Conservation (phyloP, 345 rosid genomes). For the Camelina sativa region DNA sequence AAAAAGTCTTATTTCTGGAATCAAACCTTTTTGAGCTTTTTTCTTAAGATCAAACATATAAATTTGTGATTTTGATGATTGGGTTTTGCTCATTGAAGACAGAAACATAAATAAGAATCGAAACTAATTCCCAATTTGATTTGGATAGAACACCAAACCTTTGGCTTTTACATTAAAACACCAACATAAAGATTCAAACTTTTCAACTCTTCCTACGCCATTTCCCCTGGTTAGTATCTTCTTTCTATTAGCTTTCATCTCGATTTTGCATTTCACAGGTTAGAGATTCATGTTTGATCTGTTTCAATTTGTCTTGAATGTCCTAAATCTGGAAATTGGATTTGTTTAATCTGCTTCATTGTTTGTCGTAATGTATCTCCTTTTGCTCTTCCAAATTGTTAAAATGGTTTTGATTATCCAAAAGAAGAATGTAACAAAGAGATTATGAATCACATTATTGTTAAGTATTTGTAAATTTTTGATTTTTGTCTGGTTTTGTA, state of each 20-base stretch:
- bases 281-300: background rate
- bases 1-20: slow-evolving; percentile 31
- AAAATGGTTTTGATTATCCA: background rate
- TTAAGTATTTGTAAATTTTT: background rate
- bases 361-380: background rate
- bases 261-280: too few species aligned
- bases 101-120: background rate
- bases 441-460: background rate
- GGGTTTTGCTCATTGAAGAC: slow-evolving; percentile 13
- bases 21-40: slow-evolving; percentile 3
- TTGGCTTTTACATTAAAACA: slow-evolving; percentile 8
- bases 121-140: slow-evolving; percentile 11
- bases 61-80: slow-evolving; percentile 12
- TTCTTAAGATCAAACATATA: slow-evolving; percentile 21
- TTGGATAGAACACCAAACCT: slow-evolving; percentile 19
- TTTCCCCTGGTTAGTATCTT: background rate
- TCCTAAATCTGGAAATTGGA: background rate
- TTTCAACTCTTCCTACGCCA: background rate
- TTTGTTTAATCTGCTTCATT: background rate
- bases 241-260: too few species aligned
- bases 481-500: slow-evolving; percentile 7
- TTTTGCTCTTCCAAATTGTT: background rate
- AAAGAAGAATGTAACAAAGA: background rate
- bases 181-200: slow-evolving; percentile 19
- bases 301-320: background rate